Evolutionary conservation across 2,329 filamentous ascomycete species (phyloP).

Genomic region (Ophiostoma piceae): DNA sequence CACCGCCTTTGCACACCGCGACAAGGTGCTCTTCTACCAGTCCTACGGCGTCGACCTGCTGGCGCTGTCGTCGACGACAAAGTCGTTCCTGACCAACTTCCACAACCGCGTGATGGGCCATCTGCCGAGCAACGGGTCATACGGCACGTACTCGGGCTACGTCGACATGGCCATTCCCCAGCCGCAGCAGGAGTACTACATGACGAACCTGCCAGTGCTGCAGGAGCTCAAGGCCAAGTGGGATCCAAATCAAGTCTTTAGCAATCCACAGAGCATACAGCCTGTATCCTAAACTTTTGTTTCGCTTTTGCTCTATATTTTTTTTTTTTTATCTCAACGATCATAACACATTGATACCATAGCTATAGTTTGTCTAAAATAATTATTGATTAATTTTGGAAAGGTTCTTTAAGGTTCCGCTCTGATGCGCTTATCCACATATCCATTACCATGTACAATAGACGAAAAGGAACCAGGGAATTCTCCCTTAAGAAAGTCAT

Average conservation of each 20-base stretch:
- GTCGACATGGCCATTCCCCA: slow-evolving; percentile 46
- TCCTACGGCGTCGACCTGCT: slow-evolving; percentile 53
- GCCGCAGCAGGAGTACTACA: slow-evolving; percentile 51
- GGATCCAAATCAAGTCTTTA: slow-evolving; percentile 52
- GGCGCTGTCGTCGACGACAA: slow-evolving; percentile 42
- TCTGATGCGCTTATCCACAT: too few relatives aligned
- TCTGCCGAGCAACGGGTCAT: slow-evolving; percentile 32
- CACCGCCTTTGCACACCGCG: slow-evolving; percentile 59
- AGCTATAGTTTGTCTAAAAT: too few relatives aligned
- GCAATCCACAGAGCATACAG: slow-evolving; percentile 52
- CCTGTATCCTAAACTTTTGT: slow-evolving; percentile 1
- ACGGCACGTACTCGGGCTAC: slow-evolving; percentile 58
- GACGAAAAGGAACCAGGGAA: too few relatives aligned
- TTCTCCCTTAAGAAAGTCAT: too few relatives aligned
- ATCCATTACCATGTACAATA: too few relatives aligned
- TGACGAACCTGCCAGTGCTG: slow-evolving; percentile 45
- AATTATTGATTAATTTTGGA: too few relatives aligned
- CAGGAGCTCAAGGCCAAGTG: slow-evolving; percentile 46
- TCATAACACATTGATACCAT: too few relatives aligned
- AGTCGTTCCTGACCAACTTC: slow-evolving; percentile 48
- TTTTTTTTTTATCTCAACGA: not conserved
- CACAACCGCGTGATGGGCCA: slow-evolving; percentile 40
- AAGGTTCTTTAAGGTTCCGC: too few relatives aligned
- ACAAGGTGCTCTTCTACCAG: slow-evolving; percentile 60
- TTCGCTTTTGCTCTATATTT: not conserved